Evolutionary conservation across 345 rosid genomes (phyloP).

Genomic region (Citrus mangshanensis): DNA sequence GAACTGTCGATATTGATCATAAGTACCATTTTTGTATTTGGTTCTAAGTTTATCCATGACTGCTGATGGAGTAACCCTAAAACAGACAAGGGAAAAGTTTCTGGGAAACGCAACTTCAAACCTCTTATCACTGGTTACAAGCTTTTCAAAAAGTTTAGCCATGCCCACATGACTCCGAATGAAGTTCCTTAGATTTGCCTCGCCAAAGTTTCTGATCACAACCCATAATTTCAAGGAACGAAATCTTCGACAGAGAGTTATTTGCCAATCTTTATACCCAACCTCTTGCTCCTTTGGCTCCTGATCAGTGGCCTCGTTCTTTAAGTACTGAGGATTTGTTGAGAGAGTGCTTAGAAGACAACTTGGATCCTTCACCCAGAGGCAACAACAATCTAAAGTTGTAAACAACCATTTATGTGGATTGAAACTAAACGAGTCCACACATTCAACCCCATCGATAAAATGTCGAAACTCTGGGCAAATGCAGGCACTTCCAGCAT

Average conservation of each 20-base stretch:
- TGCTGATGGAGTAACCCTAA: conserved; percentile 30
- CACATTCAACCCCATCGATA: conserved; percentile 43
- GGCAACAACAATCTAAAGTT: conserved; percentile 45
- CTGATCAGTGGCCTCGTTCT: conserved; percentile 25
- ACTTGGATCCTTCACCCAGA: conserved; percentile 6
- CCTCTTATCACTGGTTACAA: conserved; percentile 28
- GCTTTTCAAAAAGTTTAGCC: conserved; percentile 42
- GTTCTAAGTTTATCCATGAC: background rate
- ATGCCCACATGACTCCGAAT: conserved; percentile 38
- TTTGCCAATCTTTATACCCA: conserved; percentile 63
- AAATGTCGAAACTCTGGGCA: conserved; percentile 39
- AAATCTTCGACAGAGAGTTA: conserved; percentile 48
- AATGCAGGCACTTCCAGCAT: too few relatives aligned
- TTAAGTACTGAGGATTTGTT: conserved; percentile 39
- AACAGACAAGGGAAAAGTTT: conserved; percentile 48
- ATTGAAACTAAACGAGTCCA: conserved; percentile 47
- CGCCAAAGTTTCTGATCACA: conserved; percentile 48
- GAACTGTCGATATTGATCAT: conserved; percentile 18
- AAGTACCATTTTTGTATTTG: conserved; percentile 1
- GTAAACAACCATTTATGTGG: conserved; percentile 55
- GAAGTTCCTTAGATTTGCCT: conserved; percentile 31
- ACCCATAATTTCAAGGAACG: conserved; percentile 49
- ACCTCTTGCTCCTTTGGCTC: conserved; percentile 22
- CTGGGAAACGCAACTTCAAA: conserved; percentile 34
- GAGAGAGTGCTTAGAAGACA: conserved; percentile 37